A percentile compares a stretch with the other conserved stretches of the same genome.
phyloP scores from a whole-genome alignment of 2,329 filamentous ascomycete genomes.

The Penicillium capsulatum region DNA sequence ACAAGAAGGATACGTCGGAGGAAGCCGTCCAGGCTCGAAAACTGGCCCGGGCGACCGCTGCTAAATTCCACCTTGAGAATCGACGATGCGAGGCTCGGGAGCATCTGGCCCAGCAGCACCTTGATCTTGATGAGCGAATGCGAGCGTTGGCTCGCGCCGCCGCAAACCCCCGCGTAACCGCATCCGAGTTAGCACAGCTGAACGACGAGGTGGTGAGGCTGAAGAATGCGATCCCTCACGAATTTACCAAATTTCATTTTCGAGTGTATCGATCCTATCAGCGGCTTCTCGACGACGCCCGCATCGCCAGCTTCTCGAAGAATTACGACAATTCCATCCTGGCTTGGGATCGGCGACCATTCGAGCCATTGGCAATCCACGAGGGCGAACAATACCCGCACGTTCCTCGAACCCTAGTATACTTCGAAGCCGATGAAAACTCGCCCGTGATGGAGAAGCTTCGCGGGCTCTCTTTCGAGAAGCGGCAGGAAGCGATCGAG shows the following conservation, averaged over 20 bases:
- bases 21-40: no score
- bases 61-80: conserved; percentile 28
- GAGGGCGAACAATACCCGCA: conserved; percentile 64
- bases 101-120: conserved; percentile 14
- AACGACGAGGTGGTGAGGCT: conserved; percentile 19
- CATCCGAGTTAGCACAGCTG: conserved; percentile 19
- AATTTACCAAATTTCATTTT: conserved; percentile 21
- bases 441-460: conserved; percentile 21
- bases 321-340: conserved; percentile 51
- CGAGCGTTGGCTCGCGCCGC: conserved; percentile 23
- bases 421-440: conserved; percentile 33
- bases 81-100: conserved; percentile 12
- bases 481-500: conserved; percentile 17
- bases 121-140: conserved; percentile 29
- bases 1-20: background rate
- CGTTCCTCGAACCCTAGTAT: conserved; percentile 30
- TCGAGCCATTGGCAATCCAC: conserved; percentile 62
- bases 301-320: conserved; percentile 31
- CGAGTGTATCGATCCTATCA: conserved; percentile 32
- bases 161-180: conserved; percentile 20
- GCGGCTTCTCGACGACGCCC: conserved; percentile 51
- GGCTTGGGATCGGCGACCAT: conserved; percentile 64
- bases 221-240: conserved; percentile 7
- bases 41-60: conserved; percentile 5
- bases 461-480: conserved; percentile 10